Conservation (phyloP, 495 filamentous ascomycete genomes). For the Daldinia caldariorum region DNA sequence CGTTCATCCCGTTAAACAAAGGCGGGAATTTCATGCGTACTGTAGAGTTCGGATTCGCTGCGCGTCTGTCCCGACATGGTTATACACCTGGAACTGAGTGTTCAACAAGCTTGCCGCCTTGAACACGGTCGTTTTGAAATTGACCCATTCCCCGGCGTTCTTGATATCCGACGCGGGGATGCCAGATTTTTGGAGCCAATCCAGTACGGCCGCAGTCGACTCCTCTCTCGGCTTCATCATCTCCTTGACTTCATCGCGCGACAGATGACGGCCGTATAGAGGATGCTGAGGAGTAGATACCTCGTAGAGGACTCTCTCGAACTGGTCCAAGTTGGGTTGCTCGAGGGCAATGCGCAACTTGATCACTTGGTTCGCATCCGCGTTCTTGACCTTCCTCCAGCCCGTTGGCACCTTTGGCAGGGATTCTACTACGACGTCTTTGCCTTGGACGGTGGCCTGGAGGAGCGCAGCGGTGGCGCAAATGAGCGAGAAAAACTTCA, state of each 20-base stretch:
- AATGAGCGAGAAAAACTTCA: constrained; percentile 40
- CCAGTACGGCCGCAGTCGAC: constrained; percentile 53
- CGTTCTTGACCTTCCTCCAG: constrained; percentile 57
- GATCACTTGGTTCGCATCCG: constrained; percentile 51
- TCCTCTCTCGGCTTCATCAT: constrained; percentile 60
- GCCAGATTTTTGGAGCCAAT: constrained; percentile 61
- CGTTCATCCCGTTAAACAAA: constrained; percentile 12
- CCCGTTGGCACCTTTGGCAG: constrained; percentile 55
- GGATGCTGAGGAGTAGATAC: constrained; percentile 70
- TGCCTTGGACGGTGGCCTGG: constrained; percentile 32
- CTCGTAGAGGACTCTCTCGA: constrained; percentile 69
- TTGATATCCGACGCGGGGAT: constrained; percentile 56
- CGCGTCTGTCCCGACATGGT: constrained; percentile 49
- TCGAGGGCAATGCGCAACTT: constrained; percentile 65
- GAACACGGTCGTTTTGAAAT: constrained; percentile 59
- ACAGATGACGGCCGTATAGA: constrained; percentile 72
- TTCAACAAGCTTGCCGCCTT: constrained; percentile 64
- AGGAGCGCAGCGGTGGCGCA: constrained; percentile 40
- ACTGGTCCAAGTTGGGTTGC: constrained; percentile 61
- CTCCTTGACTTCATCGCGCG: constrained; percentile 62
- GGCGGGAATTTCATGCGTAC: constrained; percentile 31
- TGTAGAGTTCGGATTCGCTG: constrained; percentile 60
- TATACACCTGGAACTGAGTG: constrained; percentile 65
- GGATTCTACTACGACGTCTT: constrained; percentile 58
- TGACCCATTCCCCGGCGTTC: constrained; percentile 65